These are phyloP conservation scores for Podaxis sp. DNA, from an alignment of 768 basidiomycete species.

Conservation along the genomic window DNA sequence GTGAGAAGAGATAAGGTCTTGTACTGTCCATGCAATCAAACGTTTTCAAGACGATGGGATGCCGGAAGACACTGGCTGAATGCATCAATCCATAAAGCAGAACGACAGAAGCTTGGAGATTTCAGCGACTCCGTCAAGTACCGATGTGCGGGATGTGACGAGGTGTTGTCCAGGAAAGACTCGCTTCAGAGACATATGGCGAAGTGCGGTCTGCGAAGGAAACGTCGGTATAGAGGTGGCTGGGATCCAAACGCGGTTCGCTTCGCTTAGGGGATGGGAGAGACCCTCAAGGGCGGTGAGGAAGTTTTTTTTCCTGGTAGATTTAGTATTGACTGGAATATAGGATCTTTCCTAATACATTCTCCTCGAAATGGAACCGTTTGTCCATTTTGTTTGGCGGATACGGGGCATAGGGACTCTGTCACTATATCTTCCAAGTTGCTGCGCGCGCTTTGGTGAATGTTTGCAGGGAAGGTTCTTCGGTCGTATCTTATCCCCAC, in stretches of 20 bases:
- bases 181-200: constrained; percentile 1
- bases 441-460: neutral
- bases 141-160: neutral
- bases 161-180: constrained; percentile 3
- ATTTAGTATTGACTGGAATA: no score
- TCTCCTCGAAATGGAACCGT: no score
- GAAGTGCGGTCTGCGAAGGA: constrained; percentile 1
- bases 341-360: no score
- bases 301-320: neutral
- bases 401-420: no score
- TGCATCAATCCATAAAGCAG: neutral
- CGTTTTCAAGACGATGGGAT: neutral
- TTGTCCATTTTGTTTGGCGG: no score
- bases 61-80: constrained; percentile 6
- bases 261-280: neutral
- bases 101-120: neutral
- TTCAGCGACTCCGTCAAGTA: neutral
- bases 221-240: neutral
- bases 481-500: neutral
- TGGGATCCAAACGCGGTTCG: neutral
- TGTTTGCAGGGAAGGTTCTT: neutral
- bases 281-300: neutral
- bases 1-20: neutral
- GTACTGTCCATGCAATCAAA: neutral
- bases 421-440: no score